These are phyloP conservation scores for Cryptococcus neoformans DNA, from an alignment of 1,284 basidiomycete genomes.

Conservation along the genomic window DNA sequence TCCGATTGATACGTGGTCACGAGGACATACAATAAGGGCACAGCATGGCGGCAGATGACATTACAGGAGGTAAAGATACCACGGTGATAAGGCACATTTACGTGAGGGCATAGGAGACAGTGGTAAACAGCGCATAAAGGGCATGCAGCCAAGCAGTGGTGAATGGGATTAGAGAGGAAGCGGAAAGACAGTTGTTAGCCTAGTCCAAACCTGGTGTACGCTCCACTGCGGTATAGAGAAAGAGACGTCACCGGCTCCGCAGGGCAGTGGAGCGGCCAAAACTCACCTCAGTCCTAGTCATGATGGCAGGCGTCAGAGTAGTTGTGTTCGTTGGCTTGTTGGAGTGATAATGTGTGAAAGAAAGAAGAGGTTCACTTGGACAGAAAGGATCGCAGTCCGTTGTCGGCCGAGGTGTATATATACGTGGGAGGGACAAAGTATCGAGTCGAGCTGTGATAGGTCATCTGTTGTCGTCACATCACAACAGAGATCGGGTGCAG, in stretches of 20 bases:
- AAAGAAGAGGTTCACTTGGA: no score
- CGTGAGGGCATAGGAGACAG: no score
- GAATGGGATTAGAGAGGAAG: no score
- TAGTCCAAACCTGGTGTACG: no score
- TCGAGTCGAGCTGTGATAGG: neutral
- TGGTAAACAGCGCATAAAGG: neutral
- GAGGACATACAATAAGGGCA: neutral
- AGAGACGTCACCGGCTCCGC: no score
- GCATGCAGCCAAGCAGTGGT: neutral
- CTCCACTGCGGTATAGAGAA: no score
- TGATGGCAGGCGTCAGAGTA: slow-evolving; percentile 6
- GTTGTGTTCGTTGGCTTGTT: neutral
- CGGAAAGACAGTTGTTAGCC: no score
- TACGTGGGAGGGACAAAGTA: neutral
- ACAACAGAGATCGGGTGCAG: no score
- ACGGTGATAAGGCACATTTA: neutral
- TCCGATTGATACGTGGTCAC: neutral
- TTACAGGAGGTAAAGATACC: neutral
- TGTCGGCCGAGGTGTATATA: neutral
- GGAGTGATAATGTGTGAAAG: no score
- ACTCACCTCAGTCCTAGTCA: slow-evolving; percentile 34
- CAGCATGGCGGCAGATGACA: no score
- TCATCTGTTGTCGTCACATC: neutral
- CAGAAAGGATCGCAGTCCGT: no score
- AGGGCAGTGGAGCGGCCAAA: neutral